phyloP scores from a whole-genome alignment of 2,329 filamentous ascomycete species.

The Neofusicoccum sp. region DNA sequence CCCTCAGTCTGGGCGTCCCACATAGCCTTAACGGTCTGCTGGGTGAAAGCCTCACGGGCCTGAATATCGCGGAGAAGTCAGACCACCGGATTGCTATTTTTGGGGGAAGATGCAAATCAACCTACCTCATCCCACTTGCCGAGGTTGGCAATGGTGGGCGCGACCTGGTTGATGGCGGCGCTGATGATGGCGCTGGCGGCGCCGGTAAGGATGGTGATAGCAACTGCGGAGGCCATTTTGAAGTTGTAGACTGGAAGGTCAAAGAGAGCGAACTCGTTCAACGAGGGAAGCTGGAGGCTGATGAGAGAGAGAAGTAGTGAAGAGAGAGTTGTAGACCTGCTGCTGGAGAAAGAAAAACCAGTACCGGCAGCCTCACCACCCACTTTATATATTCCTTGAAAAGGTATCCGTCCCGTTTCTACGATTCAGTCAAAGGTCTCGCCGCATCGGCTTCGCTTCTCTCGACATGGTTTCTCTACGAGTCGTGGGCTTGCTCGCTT shows the following conservation, averaged over 20 bases:
- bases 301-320: not conserved
- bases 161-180: slow-evolving; percentile 15
- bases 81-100: not conserved
- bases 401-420: not conserved
- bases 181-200: slow-evolving; percentile 8
- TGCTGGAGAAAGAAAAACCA: not conserved
- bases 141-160: slow-evolving; percentile 9
- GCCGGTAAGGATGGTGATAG: slow-evolving; percentile 15
- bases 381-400: not conserved
- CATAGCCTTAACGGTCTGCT: slow-evolving; percentile 13
- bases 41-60: slow-evolving; percentile 11
- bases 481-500: too few relatives aligned
- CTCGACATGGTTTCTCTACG: not conserved
- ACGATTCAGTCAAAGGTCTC: not conserved
- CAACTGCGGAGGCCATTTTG: slow-evolving; percentile 14
- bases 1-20: not conserved
- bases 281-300: not conserved
- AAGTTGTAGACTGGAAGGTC: not conserved
- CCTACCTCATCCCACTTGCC: slow-evolving; percentile 12
- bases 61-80: not conserved
- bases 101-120: not conserved
- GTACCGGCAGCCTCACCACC: not conserved
- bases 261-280: not conserved
- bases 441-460: not conserved
- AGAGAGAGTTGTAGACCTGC: not conserved